A percentile compares a stretch with the other conserved stretches of the same genome.
Evolutionary conservation across 176 grass and related monocot species (phyloP).

Genomic region (Eragrostis nindensis): DNA sequence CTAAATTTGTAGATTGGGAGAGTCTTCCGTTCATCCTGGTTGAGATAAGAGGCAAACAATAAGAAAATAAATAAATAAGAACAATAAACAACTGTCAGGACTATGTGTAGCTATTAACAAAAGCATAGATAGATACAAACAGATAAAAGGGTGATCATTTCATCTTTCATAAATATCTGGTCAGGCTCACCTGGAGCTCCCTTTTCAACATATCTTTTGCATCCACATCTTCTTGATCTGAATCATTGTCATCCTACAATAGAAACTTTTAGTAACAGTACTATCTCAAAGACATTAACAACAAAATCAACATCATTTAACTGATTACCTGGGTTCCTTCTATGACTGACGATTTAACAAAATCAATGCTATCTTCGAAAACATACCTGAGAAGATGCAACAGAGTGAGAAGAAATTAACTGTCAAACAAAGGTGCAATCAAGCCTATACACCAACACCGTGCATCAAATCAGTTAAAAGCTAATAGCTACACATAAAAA

Average conservation of each 20-base stretch:
- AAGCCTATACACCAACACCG: constrained; percentile 5
- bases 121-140: background rate
- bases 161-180: constrained; percentile 17
- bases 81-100: constrained; percentile 1
- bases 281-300: constrained; percentile 34
- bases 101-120: background rate
- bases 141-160: background rate
- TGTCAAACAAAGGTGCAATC: background rate
- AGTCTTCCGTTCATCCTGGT: constrained; percentile 86
- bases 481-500: too few relatives aligned
- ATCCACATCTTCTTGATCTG: constrained; percentile 52
- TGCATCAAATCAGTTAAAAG: background rate
- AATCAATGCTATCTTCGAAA: constrained; percentile 90
- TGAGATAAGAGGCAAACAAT: constrained; percentile 19
- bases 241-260: constrained; percentile 62
- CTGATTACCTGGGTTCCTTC: constrained; percentile 67
- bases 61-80: background rate
- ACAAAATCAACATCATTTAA: constrained; percentile 1
- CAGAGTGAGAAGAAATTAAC: constrained; percentile 5
- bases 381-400: constrained; percentile 64
- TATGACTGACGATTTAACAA: constrained; percentile 88
- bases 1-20: constrained; percentile 90
- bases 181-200: constrained; percentile 72
- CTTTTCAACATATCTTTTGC: constrained; percentile 73
- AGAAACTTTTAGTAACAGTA: constrained; percentile 32